Evolutionary conservation across 2,329 filamentous ascomycete genomes (phyloP), one percentile per base, ranked within the genome.

Genomic region (Penicillium sp.): DNA sequence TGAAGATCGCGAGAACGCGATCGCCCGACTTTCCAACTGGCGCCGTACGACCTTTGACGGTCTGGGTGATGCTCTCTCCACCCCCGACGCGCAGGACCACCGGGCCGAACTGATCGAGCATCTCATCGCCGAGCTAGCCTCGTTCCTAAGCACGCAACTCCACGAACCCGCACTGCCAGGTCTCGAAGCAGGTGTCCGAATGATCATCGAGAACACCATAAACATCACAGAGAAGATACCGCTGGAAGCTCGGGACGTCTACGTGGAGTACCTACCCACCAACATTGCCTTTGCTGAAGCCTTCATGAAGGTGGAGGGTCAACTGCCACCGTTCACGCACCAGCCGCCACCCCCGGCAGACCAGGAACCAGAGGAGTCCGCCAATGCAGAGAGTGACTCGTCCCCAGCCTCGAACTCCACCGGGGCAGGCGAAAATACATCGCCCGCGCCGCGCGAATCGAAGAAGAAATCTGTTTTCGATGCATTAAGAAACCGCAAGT

Each of bases 1-100:
- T 51, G 93, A 97, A 69, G 93, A 97, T 70, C 90, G 89, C 63
- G 92, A 97, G 49, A 92, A 92, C 1, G 82, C 96, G 52, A 90
- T 90, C 19, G 85, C 87, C 42, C 96, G 96, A 75, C 86, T 97
- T 40, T 87, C 96, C 56, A 91, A 89, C 69, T 99, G 94, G 94
- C 87, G 94, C 55, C 86, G 97, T 75, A 87, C 93, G 3, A 99
- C 94, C 2, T 80, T 97, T 14, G 94, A 99, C 67, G 94, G 93
- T n/a, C 80, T 99, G 16, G 83, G 87, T 59, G 86, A 89, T 48
- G 73, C 83, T 31, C 81, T 97, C 16, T 81, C 83, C 52, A 85
- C 87, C 3, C 78, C 84, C 0, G 81, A 87, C 51, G 87, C 86
- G 40, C 80, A 81, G 11, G 83, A 89, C 10, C 83, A 92, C 72